Conservation (phyloP, 2,329 filamentous ascomycete genomes). For the Fusarium liriodendri region DNA sequence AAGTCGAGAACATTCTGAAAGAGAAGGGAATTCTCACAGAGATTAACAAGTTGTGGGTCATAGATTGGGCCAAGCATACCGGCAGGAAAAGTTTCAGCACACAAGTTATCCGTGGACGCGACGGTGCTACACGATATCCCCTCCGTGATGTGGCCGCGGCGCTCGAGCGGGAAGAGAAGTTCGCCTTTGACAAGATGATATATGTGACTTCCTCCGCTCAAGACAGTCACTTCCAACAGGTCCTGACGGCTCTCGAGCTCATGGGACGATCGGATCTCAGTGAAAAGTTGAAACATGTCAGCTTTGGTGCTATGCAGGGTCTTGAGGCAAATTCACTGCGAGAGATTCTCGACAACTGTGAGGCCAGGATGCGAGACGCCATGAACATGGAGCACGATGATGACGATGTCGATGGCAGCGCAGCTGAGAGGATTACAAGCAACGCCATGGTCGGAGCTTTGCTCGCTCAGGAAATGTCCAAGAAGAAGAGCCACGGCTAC, state of each 20-base stretch:
- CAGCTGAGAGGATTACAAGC: neutral
- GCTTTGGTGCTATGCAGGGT: slow-evolving; percentile 59
- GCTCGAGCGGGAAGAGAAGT: slow-evolving; percentile 67
- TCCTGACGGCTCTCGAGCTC: slow-evolving; percentile 46
- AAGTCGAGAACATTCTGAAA: slow-evolving; percentile 68
- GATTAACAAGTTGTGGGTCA: slow-evolving; percentile 73
- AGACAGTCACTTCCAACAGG: slow-evolving; percentile 72
- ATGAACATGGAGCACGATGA: slow-evolving; percentile 1
- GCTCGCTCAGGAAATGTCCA: slow-evolving; percentile 34
- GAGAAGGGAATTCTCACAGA: slow-evolving; percentile 70
- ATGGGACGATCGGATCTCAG: slow-evolving; percentile 47
- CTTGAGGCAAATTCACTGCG: slow-evolving; percentile 51
- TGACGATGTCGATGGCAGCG: neutral
- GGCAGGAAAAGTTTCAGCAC: slow-evolving; percentile 74
- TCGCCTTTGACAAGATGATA: slow-evolving; percentile 80
- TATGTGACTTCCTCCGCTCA: slow-evolving; percentile 79
- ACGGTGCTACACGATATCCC: slow-evolving; percentile 58
- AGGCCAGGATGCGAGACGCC: neutral
- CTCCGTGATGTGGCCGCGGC: slow-evolving; percentile 79
- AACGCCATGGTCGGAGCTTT: slow-evolving; percentile 9
- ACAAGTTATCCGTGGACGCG: slow-evolving; percentile 71
- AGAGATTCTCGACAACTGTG: slow-evolving; percentile 9
- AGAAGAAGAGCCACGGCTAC: slow-evolving; percentile 35
- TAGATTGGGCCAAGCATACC: slow-evolving; percentile 77
- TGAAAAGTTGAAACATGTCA: slow-evolving; percentile 49